Evolutionary conservation across 2,329 filamentous ascomycete genomes (phyloP), one percentile per base, ranked within the genome.

Genomic region (Zalaria sp.): DNA sequence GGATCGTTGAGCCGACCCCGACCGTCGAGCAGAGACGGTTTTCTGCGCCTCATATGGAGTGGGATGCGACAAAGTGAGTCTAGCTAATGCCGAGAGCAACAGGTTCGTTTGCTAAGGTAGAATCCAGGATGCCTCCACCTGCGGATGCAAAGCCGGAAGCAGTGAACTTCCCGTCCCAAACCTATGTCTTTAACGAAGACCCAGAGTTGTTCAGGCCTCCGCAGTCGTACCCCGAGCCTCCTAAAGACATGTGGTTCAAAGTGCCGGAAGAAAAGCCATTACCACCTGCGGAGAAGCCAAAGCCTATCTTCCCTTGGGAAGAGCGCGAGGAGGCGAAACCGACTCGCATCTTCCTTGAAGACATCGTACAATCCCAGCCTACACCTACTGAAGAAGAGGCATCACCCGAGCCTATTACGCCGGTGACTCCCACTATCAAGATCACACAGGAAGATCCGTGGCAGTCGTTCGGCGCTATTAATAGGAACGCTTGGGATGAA

Each of bases 221-320:
- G 11, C 62, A 67, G 45, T 71, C 75, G 41, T 91, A 93, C 54
- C 84, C 88, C 3, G 83, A 85, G 54, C 84, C 86, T 11, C 86
- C 88, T 0, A 82, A 73, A 58, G 75, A 88, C 55, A 88, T 94
- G 84, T 91, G 81, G 72, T 94, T 91, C 57, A 69, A 89, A 52
- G 73, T 93, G 31, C 87, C 87, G 4, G 57, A 76, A 43, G 47
- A 52, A 6, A 63, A 71, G 47, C 71, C 75, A 44, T 67, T 68
- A 11, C 75, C 76, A 25, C 70, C 75, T 38, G 66, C 71, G 35
- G 68, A 78, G 48, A 73, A 66, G 46, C 73, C 79, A 9, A 71
- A 73, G 38, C 72, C 79, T 3, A 79, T 96, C 38, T 98, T 98
- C 59, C 91, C 91, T 0, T 98, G 91, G 91, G 91, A 98, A 60